Evolutionary conservation across 1,284 basidiomycete species (phyloP).

Genomic region (Xanthoconium separans): DNA sequence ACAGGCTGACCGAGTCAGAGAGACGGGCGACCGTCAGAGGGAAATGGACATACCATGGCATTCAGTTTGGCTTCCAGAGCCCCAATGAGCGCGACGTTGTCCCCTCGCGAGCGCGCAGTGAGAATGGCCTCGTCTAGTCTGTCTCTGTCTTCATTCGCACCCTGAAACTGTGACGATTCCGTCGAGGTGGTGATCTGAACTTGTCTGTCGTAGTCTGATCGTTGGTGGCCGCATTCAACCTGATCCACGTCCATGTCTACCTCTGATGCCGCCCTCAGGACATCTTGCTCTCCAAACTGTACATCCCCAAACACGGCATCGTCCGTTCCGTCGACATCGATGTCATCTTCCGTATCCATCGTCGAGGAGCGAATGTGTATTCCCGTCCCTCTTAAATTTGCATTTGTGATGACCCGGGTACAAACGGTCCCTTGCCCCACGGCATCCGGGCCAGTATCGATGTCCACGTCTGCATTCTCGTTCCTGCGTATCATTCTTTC

Average conservation of each 20-base stretch:
- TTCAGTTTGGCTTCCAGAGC: slow-evolving; percentile 64
- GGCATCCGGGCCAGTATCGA: slow-evolving; percentile 34
- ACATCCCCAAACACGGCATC: slow-evolving; percentile 59
- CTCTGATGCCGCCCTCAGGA: slow-evolving; percentile 36
- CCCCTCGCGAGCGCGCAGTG: slow-evolving; percentile 46
- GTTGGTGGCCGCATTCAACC: background rate
- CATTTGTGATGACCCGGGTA: slow-evolving; percentile 36
- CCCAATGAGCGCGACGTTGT: slow-evolving; percentile 45
- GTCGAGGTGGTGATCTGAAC: background rate
- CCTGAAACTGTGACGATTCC: background rate
- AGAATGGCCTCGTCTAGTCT: slow-evolving; percentile 50
- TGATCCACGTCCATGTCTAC: slow-evolving; percentile 33
- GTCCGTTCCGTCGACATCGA: slow-evolving; percentile 79
- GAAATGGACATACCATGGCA: slow-evolving; percentile 46
- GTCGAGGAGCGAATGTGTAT: slow-evolving; percentile 57
- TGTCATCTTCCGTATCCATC: slow-evolving; percentile 70
- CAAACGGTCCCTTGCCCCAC: slow-evolving; percentile 25
- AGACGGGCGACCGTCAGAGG: background rate
- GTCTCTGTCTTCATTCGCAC: slow-evolving; percentile 36
- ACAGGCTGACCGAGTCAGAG: slow-evolving; percentile 30
- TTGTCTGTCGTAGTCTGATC: slow-evolving; percentile 22
- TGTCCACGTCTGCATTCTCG: slow-evolving; percentile 30
- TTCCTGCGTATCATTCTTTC: slow-evolving; percentile 25
- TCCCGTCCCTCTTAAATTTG: slow-evolving; percentile 47
- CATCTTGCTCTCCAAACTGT: slow-evolving; percentile 74